A percentile compares a stretch with the other conserved stretches of the same genome.
Evolutionary conservation across 257 asterid species (phyloP).

Genomic region (Solanum raphanifolium): DNA sequence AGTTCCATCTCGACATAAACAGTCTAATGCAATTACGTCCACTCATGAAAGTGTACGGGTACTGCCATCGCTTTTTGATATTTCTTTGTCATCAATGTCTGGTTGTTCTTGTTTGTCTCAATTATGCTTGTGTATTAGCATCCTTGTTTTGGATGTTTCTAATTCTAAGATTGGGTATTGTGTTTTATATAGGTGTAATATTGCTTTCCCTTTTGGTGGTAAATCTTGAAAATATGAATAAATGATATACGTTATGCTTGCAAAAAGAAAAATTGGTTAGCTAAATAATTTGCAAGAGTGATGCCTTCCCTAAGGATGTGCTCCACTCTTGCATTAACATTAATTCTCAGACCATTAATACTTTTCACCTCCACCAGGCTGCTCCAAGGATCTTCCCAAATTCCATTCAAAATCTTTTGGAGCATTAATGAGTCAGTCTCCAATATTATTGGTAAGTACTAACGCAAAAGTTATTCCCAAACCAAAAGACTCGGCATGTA

Average conservation of each 20-base stretch:
- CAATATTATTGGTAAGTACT: too few relatives aligned
- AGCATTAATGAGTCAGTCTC: too few relatives aligned
- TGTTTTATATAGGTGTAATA: not conserved
- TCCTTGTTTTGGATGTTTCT: not conserved
- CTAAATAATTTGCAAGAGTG: too few relatives aligned
- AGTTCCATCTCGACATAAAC: too few relatives aligned
- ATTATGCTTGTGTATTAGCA: not conserved
- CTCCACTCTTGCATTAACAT: not conserved
- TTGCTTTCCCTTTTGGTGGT: not conserved
- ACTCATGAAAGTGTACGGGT: too few relatives aligned
- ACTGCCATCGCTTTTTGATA: not conserved
- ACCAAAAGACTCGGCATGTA: not conserved
- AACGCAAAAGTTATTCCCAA: not conserved
- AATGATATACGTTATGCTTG: not conserved
- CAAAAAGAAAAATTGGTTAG: not conserved
- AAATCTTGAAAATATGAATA: not conserved
- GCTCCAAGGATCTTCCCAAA: too few relatives aligned
- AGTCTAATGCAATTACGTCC: too few relatives aligned
- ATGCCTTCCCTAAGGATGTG: too few relatives aligned
- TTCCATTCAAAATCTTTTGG: too few relatives aligned
- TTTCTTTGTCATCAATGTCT: not conserved
- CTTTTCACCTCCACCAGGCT: not conserved
- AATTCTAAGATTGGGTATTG: not conserved
- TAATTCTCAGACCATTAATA: not conserved
- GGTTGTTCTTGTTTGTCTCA: not conserved